Evolutionary conservation across 2,329 filamentous ascomycete species (phyloP), one percentile per base, ranked within the genome.

Genomic region (Colletotrichum phormii): DNA sequence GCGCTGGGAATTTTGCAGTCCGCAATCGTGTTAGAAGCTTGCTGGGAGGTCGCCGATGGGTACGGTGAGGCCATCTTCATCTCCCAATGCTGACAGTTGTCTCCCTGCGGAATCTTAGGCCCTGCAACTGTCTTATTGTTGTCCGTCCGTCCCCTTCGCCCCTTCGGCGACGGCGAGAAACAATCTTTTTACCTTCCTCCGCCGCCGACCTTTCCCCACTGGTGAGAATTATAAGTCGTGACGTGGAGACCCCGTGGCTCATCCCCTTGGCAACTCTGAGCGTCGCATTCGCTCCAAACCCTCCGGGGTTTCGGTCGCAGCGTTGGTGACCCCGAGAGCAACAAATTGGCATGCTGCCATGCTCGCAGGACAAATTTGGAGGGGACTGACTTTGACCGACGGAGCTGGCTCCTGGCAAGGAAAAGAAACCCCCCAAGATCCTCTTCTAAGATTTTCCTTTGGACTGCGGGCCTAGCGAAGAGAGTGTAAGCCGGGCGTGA

Each of bases 201-300:
- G 42, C 42, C 42, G 42, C 42, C 42, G 42, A n/a, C 42, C 42
- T 15, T n/a, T 15, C 35, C 24, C 24, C 58, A 24, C 24, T 42
- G 12, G 22, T 4, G 22, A 26, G 24, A 15, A 7, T 13, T 26
- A 15, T 24, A 26, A 37, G 49, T 26, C 31, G 49, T 26, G 49
- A 68, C 64, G 64, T 63, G 58, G 58, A 54, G 55, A 61, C 31
- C 64, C 65, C 29, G 53, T 69, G 70, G 65, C 65, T 69, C 58
- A 59, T 64, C 35, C 49, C 49, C 70, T 69, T 69, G 66, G 33
- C 66, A 72, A 72, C 65, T 70, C 26, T 72, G 46, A 60, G 65
- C 53, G 70, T 72, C 60, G 66, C 60, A 70, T 60, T 70, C 65
- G 65, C 66, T 24, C 37, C 31, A 70, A 70, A 64, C 24, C 51